Percentiles rank a stretch among this genome's conserved stretches.
Evolutionary conservation across 495 filamentous ascomycete genomes (phyloP).

Genomic region (Hypoxylon crocopeplum): DNA sequence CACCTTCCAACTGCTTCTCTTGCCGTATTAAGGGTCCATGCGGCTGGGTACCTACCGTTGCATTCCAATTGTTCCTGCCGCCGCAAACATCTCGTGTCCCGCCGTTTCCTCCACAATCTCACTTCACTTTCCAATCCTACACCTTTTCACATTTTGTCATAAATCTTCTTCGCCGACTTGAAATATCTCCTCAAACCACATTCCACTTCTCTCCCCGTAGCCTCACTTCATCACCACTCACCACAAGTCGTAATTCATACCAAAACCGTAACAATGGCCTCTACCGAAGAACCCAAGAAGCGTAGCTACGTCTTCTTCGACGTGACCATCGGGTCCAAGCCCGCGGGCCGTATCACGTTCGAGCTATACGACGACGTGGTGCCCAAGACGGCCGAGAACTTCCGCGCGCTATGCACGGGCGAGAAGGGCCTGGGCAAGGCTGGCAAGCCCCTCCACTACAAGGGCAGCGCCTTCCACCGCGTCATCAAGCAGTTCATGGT

Average conservation of each 20-base stretch:
- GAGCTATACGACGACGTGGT: slow-evolving; percentile 91
- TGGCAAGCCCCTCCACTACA: slow-evolving; percentile 90
- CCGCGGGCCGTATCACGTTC: slow-evolving; percentile 76
- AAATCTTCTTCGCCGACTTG: too few relatives aligned
- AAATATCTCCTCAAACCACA: too few relatives aligned
- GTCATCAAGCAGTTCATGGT: slow-evolving; percentile 99
- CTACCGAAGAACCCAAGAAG: slow-evolving; percentile 47
- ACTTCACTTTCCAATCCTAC: too few relatives aligned
- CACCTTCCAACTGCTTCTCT: slow-evolving; percentile 23
- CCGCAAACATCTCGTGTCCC: slow-evolving; percentile 17
- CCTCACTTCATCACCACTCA: neutral
- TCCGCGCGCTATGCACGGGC: slow-evolving; percentile 92
- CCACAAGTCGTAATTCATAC: neutral
- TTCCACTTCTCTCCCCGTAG: too few relatives aligned
- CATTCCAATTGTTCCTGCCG: slow-evolving; percentile 28
- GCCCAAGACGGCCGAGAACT: slow-evolving; percentile 95
- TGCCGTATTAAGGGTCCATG: neutral
- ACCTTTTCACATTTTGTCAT: too few relatives aligned
- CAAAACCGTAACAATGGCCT: slow-evolving; percentile 39
- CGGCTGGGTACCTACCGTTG: slow-evolving; percentile 6
- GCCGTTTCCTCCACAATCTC: neutral
- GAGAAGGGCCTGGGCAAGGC: slow-evolving; percentile 83
- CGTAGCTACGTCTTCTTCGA: slow-evolving; percentile 88
- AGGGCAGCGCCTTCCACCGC: slow-evolving; percentile 90
- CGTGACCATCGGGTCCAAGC: slow-evolving; percentile 75